These are phyloP conservation scores for Tricholoma furcatifolium DNA, from an alignment of 768 basidiomycete genomes.

Conservation along the genomic window DNA sequence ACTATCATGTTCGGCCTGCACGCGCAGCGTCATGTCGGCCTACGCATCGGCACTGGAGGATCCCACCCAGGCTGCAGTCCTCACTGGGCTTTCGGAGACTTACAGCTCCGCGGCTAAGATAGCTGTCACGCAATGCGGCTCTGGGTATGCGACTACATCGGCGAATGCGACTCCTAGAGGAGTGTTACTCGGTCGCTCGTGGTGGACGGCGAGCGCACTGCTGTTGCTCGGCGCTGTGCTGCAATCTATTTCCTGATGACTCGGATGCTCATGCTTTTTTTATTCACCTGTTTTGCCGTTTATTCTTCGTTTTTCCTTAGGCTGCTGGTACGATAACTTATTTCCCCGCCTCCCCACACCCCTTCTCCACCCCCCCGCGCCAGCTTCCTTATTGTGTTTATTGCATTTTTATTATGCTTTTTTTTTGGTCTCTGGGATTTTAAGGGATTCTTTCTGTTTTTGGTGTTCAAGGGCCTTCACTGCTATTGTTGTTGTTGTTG, in stretches of 20 bases:
- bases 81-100: constrained; percentile 36
- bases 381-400: not conserved
- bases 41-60: constrained; percentile 48
- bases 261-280: constrained; percentile 1
- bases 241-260: not conserved
- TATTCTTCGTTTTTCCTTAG: not conserved
- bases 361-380: not conserved
- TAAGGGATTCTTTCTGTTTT: not conserved
- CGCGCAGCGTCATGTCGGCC: constrained; percentile 52
- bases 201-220: constrained; percentile 6
- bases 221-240: constrained; percentile 6
- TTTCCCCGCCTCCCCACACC: not conserved
- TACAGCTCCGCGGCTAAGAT: constrained; percentile 48
- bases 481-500: not conserved
- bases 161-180: constrained; percentile 1
- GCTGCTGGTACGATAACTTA: not conserved
- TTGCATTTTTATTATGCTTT: not conserved
- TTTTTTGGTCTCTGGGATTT: constrained; percentile 6
- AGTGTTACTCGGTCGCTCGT: constrained; percentile 1
- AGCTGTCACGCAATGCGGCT: constrained; percentile 51
- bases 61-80: constrained; percentile 12
- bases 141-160: constrained; percentile 38
- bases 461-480: not conserved
- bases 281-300: not conserved
- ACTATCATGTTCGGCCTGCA: constrained; percentile 65